Evolutionary conservation across 1,284 basidiomycete species (phyloP).

Genomic region (Fistulinella cinereoalba): DNA sequence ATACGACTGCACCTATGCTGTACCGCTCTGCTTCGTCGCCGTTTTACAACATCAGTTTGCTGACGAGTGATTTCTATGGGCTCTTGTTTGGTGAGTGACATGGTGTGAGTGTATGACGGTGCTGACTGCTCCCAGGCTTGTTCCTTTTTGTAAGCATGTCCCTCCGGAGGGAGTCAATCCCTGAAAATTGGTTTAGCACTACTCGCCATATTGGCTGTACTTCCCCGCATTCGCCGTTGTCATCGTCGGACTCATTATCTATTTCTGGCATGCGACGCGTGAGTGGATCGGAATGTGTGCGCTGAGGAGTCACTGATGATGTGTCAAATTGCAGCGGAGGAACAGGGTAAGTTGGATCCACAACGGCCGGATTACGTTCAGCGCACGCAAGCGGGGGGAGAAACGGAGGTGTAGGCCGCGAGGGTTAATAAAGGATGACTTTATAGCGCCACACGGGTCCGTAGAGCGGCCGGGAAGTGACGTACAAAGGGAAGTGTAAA

Average conservation of each 20-base stretch:
- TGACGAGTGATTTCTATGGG: slow-evolving; percentile 84
- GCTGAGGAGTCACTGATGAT: slow-evolving; percentile 3
- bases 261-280: slow-evolving; percentile 83
- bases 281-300: slow-evolving; percentile 28
- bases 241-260: slow-evolving; percentile 68
- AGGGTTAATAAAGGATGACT: not conserved
- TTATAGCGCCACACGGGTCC: too few species aligned
- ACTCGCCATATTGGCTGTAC: slow-evolving; percentile 79
- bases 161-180: slow-evolving; percentile 1
- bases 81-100: slow-evolving; percentile 66
- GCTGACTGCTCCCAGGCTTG: slow-evolving; percentile 44
- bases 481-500: not conserved
- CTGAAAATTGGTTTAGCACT: slow-evolving; percentile 51
- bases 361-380: slow-evolving; percentile 60
- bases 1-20: slow-evolving; percentile 79
- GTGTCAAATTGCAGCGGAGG: slow-evolving; percentile 53
- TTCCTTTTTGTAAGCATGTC: slow-evolving; percentile 57
- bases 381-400: slow-evolving; percentile 24
- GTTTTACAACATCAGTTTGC: slow-evolving; percentile 78
- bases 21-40: slow-evolving; percentile 81
- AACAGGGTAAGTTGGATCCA: slow-evolving; percentile 67
- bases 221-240: slow-evolving; percentile 72
- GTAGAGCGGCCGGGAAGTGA: too few species aligned
- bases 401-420: slow-evolving; percentile 14
- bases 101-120: not conserved